Conservation (phyloP, 208 protist species). For the Porcisia deanei region DNA sequence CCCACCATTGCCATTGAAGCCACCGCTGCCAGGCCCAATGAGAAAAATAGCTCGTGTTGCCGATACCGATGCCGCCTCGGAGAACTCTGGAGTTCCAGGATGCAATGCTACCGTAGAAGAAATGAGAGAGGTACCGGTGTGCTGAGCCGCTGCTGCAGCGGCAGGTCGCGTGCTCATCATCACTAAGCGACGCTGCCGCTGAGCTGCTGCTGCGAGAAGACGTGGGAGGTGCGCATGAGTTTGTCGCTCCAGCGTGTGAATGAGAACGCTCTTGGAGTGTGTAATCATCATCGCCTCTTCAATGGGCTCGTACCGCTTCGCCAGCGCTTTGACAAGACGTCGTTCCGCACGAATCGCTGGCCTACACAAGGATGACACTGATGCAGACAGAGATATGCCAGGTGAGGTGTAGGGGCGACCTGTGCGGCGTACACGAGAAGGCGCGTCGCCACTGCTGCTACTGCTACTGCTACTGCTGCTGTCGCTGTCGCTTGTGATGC, state of each 20-base stretch:
- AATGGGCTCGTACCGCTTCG: constrained; percentile 46
- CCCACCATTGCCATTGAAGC: neutral
- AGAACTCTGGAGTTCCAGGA: neutral
- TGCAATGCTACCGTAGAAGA: neutral
- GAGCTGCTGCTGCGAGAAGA: constrained; percentile 20
- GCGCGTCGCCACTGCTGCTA: neutral
- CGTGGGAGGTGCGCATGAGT: constrained; percentile 19
- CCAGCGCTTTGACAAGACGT: constrained; percentile 6
- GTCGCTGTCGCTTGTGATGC: neutral
- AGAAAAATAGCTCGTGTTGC: constrained; percentile 16
- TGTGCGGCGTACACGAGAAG: neutral
- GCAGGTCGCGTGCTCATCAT: constrained; percentile 4
- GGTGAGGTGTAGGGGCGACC: neutral
- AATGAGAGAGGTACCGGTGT: neutral
- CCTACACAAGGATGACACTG: neutral
- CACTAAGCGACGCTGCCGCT: constrained; percentile 23
- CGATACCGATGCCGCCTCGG: neutral
- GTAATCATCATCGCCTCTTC: constrained; percentile 73
- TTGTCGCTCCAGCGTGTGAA: constrained; percentile 43
- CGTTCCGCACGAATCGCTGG: constrained; percentile 2
- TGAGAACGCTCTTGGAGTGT: constrained; percentile 55
- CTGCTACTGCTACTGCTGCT: neutral
- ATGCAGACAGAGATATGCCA: neutral
- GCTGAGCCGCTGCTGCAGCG: constrained; percentile 1
- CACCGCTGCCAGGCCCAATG: constrained; percentile 6